Evolutionary conservation across 805 yeast species (phyloP).

Genomic region (Metschnikowia continentalis): DNA sequence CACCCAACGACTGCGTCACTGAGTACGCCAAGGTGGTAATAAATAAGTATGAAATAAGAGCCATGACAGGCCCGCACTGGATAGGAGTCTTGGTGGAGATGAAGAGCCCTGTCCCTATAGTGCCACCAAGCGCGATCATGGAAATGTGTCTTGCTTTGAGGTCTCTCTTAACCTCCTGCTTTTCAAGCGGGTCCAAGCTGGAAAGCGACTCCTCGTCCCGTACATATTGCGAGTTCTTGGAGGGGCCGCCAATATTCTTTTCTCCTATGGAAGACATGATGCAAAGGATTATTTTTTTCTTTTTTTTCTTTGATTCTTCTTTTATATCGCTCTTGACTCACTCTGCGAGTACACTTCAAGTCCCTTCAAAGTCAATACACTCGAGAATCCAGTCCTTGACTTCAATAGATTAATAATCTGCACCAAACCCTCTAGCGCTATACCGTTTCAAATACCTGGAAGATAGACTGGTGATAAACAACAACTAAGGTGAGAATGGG

Average conservation of each 20-base stretch:
- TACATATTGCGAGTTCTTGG: slow-evolving; percentile 19
- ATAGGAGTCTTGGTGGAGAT: slow-evolving; percentile 59
- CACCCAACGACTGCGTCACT: slow-evolving; percentile 71
- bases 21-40: slow-evolving; percentile 63
- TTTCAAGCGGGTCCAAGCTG: slow-evolving; percentile 9
- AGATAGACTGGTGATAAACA: too few relatives aligned
- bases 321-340: too few relatives aligned
- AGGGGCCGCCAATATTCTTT: slow-evolving; percentile 9
- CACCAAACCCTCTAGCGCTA: too few relatives aligned
- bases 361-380: too few relatives aligned
- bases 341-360: too few relatives aligned
- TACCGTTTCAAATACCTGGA: too few relatives aligned
- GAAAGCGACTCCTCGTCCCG: slow-evolving; percentile 17
- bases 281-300: too few relatives aligned
- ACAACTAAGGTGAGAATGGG: too few relatives aligned
- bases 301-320: too few relatives aligned
- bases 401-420: too few relatives aligned
- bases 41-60: slow-evolving; percentile 60
- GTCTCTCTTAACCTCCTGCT: slow-evolving; percentile 49
- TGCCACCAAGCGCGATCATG: slow-evolving; percentile 77
- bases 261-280: slow-evolving; percentile 16
- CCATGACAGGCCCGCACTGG: slow-evolving; percentile 65
- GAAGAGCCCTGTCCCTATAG: slow-evolving; percentile 76
- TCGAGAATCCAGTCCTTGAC: too few relatives aligned
- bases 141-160: slow-evolving; percentile 65